phyloP scores from a whole-genome alignment of 306 rosid species.

The Herpetospermum pedunculosum region DNA sequence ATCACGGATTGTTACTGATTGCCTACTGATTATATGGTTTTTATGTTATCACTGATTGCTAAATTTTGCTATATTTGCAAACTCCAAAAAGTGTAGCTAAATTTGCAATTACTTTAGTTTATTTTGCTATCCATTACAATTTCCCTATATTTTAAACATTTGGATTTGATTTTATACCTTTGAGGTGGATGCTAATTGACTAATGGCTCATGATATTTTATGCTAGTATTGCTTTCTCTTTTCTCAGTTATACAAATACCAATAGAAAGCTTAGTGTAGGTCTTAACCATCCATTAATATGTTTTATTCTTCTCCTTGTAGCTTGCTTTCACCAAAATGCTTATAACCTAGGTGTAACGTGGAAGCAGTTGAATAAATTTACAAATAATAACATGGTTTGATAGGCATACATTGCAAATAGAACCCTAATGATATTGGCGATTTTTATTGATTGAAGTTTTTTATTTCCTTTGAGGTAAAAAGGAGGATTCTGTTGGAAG shows the following conservation, averaged over 20 bases:
- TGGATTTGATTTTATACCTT: background rate
- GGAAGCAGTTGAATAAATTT: background rate
- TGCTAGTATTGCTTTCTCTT: background rate
- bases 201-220: background rate
- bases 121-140: too few relatives aligned
- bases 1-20: too few relatives aligned
- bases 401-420: background rate
- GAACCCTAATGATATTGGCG: background rate
- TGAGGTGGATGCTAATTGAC: background rate
- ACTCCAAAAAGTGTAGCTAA: too few relatives aligned
- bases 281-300: background rate
- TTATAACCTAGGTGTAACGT: background rate
- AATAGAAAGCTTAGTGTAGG: background rate
- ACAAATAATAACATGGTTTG: background rate
- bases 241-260: background rate
- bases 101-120: too few relatives aligned
- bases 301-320: background rate
- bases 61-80: too few relatives aligned
- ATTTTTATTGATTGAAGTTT: background rate
- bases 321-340: background rate
- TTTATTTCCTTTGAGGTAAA: background rate
- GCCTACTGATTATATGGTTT: too few relatives aligned
- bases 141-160: background rate
- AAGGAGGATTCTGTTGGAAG: constrained; percentile 1
- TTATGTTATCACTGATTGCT: too few relatives aligned